phyloP scores from a whole-genome alignment of 106 monocot species.

The Cymbidium sinense region DNA sequence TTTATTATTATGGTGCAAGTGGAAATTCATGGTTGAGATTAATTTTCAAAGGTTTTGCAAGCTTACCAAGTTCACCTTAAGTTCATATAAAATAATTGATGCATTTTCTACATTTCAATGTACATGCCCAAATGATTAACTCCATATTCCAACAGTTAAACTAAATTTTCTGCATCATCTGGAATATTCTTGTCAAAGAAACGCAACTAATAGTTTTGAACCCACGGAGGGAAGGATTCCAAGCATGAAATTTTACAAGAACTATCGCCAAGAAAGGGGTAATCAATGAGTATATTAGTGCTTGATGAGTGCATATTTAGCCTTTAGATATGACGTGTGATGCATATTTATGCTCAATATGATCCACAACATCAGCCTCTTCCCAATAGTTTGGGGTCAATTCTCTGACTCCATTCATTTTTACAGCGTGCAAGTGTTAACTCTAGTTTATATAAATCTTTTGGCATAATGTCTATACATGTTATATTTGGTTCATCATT shows the following conservation, averaged over 20 bases:
- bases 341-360: no score
- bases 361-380: neutral
- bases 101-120: neutral
- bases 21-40: neutral
- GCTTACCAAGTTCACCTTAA: conserved; percentile 32
- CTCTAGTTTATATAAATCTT: no score
- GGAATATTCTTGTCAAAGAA: neutral
- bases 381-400: no score
- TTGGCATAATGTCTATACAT: no score
- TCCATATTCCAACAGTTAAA: neutral
- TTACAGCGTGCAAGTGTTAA: no score
- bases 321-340: neutral
- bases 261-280: neutral
- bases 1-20: neutral
- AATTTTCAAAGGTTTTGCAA: neutral
- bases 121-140: neutral
- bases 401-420: no score
- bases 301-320: neutral
- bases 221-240: neutral
- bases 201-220: neutral
- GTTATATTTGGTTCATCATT: no score
- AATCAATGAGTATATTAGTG: neutral
- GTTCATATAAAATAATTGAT: neutral
- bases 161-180: neutral
- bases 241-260: conserved; percentile 1